A percentile compares a stretch with the other conserved stretches of the same genome.
Evolutionary conservation across 1,284 basidiomycete species (phyloP).

Genomic region (Moniliophthora roreri): DNA sequence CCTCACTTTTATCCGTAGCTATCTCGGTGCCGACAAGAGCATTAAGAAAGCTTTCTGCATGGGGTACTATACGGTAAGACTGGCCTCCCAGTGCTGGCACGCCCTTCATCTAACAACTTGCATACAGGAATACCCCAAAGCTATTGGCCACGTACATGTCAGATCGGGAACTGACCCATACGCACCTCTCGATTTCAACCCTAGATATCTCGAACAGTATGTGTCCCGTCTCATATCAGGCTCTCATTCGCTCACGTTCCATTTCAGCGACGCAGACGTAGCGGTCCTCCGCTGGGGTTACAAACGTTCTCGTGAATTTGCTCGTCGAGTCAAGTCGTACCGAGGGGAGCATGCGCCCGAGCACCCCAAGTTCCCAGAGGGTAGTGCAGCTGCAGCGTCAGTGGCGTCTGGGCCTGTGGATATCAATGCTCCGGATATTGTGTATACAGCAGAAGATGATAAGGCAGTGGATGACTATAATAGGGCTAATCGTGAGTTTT

Average conservation of each 20-base stretch:
- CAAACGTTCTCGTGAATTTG: constrained; percentile 58
- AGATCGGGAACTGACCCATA: constrained; percentile 27
- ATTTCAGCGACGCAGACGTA: constrained; percentile 50
- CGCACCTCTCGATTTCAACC: constrained; percentile 28
- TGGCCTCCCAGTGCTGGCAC: too few relatives aligned
- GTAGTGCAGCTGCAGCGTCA: constrained; percentile 41
- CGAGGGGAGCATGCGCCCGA: constrained; percentile 46
- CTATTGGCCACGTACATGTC: constrained; percentile 37
- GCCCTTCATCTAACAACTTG: neutral
- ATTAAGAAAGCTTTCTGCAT: constrained; percentile 32
- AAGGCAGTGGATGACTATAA: constrained; percentile 47
- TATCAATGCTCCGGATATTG: constrained; percentile 43
- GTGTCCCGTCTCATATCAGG: neutral
- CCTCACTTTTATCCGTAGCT: too few relatives aligned
- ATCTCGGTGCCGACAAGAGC: too few relatives aligned
- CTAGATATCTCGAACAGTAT: constrained; percentile 23
- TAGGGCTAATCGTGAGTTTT: constrained; percentile 24
- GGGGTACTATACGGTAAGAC: constrained; percentile 27
- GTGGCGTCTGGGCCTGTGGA: constrained; percentile 34
- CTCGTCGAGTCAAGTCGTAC: constrained; percentile 55
- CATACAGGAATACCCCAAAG: constrained; percentile 30
- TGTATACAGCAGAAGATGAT: constrained; percentile 58
- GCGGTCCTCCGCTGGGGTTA: constrained; percentile 56
- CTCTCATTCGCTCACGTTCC: neutral
- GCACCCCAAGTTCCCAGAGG: constrained; percentile 51